Conservation (phyloP, 108 stramenopile genomes). For the Cyclostephanos invisitatus region DNA sequence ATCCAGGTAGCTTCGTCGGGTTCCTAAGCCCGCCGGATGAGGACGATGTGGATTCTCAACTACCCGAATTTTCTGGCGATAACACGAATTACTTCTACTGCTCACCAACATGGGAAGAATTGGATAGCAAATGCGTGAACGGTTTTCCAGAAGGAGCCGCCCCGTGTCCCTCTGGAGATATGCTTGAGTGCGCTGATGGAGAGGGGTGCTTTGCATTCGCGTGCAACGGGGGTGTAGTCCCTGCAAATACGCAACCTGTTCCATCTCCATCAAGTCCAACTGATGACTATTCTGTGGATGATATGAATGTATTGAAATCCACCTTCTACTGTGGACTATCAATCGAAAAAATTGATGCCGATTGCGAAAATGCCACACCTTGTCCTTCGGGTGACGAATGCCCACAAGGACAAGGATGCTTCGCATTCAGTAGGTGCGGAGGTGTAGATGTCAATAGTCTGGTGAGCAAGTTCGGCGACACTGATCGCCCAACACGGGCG, state of each 20-base stretch:
- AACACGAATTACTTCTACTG: conserved; percentile 27
- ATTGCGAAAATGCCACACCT: conserved; percentile 43
- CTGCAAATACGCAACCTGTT: conserved; percentile 14
- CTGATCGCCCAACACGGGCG: conserved; percentile 44
- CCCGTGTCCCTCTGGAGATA: conserved; percentile 46
- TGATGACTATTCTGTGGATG: conserved; percentile 30
- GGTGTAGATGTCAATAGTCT: conserved; percentile 39
- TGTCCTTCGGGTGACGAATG: conserved; percentile 45
- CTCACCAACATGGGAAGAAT: conserved; percentile 31
- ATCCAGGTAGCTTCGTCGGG: conserved; percentile 50
- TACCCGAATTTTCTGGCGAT: neutral
- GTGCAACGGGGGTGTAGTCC: conserved; percentile 21
- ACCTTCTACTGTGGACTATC: conserved; percentile 45
- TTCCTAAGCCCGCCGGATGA: conserved; percentile 31
- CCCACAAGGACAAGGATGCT: conserved; percentile 37
- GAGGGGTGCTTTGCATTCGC: conserved; percentile 45
- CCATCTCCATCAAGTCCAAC: conserved; percentile 5
- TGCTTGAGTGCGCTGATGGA: conserved; percentile 39
- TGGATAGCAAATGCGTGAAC: conserved; percentile 41
- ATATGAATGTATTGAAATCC: conserved; percentile 27
- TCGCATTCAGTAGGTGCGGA: conserved; percentile 39
- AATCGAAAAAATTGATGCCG: conserved; percentile 21
- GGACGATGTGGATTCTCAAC: neutral
- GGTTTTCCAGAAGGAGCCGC: conserved; percentile 37
- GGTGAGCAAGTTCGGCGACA: conserved; percentile 42